Base-by-base conservation (phyloP, 1,139 yeast genomes). In the Blastobotrys serpentis region DNA sequence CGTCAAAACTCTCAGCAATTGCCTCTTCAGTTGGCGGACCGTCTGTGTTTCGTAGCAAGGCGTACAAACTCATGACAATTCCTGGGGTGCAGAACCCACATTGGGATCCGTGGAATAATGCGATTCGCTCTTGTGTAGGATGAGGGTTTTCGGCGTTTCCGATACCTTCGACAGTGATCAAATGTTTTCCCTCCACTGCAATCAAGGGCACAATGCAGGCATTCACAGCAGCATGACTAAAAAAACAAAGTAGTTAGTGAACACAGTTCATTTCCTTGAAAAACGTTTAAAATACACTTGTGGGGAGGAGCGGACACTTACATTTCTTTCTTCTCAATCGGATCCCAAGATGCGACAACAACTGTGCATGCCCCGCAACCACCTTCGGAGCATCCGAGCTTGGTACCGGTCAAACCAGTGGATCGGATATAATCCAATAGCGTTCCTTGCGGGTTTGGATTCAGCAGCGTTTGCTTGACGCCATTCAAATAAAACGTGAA, bases 81-180 rank as follows among this genome's bases (percentile, higher is more conserved):
- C 77, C 77, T 0, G 77, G 77, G 4, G 77, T 73, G 52, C 77
- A 73, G 54, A 72, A 73, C 2, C 77, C 77, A 54, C 77, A 73
- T 55, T 73, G 77, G 0, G 77, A 71, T n/a, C 77, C 77, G 51
- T 73, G 76, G 53, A 70, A 69, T 44, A 69, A 63, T 10, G 76
- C 77, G 29, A 73, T 70, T 14, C 77, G 64, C 52, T 73, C 77
- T 54, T 73, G 77, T 11, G 70, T 72, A 0, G 77, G 74, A 55
- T 73, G 77, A 2, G 75, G 74, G 42, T 65, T 56, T 13, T 59
- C 58, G 17, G 68, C 51, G 10, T 61, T 56, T 2, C 77, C 77
- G 19, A 73, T 61, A 6, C 77, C 77, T 53, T 73, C 77, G 8
- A 73, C 73, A 0, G 77, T 73, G 45, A 71, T 69, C 32, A 73